Conservation (phyloP, 192 early-diverging fungal genomes). For the Piromyces finnis region DNA sequence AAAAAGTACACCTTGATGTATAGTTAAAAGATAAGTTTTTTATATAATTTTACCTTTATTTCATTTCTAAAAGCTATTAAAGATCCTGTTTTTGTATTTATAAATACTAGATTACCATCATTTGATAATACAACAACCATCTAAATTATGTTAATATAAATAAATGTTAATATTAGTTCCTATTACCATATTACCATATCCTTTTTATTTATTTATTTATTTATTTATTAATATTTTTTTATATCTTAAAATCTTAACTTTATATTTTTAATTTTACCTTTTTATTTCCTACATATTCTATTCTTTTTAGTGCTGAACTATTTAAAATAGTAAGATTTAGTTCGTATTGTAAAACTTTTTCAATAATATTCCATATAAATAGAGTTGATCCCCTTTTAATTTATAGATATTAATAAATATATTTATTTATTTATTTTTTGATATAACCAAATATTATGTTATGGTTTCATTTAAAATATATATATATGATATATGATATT, state of each 20-base stretch:
- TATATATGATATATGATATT: too few relatives aligned
- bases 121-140: background rate
- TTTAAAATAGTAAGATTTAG: background rate
- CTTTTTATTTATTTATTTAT: too few relatives aligned
- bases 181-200: too few relatives aligned
- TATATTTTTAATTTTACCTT: too few relatives aligned
- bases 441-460: too few relatives aligned
- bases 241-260: too few relatives aligned
- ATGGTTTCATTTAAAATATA: too few relatives aligned
- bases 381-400: background rate
- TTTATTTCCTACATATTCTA: background rate
- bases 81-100: background rate
- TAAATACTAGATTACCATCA: background rate
- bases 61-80: background rate
- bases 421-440: too few relatives aligned
- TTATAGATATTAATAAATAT: background rate
- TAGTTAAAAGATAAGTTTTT: too few relatives aligned
- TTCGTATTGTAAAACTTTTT: background rate
- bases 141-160: background rate
- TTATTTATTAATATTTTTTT: too few relatives aligned
- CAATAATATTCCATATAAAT: background rate
- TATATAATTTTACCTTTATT: background rate
- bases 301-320: background rate
- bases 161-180: too few relatives aligned
- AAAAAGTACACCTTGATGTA: too few relatives aligned